Evolutionary conservation across 768 basidiomycete species (phyloP), one percentile per base, ranked within the genome.

Genomic region (Neoboletus magnificus): DNA sequence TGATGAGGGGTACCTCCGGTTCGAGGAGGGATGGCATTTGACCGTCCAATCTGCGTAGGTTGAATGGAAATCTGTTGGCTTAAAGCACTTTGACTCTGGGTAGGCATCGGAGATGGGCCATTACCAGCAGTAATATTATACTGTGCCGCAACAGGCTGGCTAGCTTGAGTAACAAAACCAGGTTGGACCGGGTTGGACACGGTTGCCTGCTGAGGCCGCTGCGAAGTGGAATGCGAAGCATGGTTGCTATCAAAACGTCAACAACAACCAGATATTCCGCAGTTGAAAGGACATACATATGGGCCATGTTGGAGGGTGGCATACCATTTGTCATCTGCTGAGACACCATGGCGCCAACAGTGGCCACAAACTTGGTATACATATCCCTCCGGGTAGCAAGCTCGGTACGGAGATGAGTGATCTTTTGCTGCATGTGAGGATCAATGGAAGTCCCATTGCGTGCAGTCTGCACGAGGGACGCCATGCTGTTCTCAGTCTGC

Each of bases 1-100:
- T 74, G 79, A 23, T 76, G 74, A 16, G 75, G 73, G 9, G 75
- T 74, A 9, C 71, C 66, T 11, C 64, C 73, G 12, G 75, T 66
- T 29, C 78, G 76, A 22, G 75, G 70, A 16, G 76, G 76, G 23
- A 73, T 64, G 43, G 58, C 56, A 54, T 63, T 61, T 25, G 66
- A 65, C 4, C 74, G 61, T 27, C 43, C 63, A 50, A 73, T 62
- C 29, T 68, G 73, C 16, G 68, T 58, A 7, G 71, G 53, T 48
- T 70, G 73, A 8, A 66, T 55, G 35, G 76, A 68, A 32, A 70
- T 60, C 42, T 74, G 77, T 23, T 70, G 66, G 52, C 57, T 64
- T 37, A 61, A 40, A 22, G 48, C 3, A 32, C 52, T 37, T 45
- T 63, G 66, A 18, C 11, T 49, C 48, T 66, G 70, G 12, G 56